Evolutionary conservation across 2,329 filamentous ascomycete genomes (phyloP), one percentile per base, ranked within the genome.

Genomic region (Ploettnerulaceae sp.): DNA sequence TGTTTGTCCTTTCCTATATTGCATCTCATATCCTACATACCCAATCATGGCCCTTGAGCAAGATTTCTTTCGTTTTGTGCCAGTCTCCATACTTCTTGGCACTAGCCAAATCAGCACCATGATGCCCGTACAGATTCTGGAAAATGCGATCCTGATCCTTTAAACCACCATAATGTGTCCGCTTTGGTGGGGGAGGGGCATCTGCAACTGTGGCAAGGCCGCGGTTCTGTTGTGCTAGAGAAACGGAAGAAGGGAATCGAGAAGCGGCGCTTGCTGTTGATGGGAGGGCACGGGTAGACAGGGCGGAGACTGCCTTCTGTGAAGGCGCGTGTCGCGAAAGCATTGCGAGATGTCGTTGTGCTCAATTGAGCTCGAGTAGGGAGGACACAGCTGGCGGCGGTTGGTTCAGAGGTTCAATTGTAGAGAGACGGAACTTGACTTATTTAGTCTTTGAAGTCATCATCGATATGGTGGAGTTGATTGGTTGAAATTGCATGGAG

Each of bases 61-160:
- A 70, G 48, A 98, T 98, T 69, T 98, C 93, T 79, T 98, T 98
- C 46, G 93, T 98, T 79, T 94, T 95, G 75, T 98, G 82, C 93
- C 93, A 98, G 70, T 97, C 93, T 61, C 93, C 93, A 77, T 95
- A 95, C 73, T 95, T 95, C 83, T 89, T 90, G 44, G 93, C 90
- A 65, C 82, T 89, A 75, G 93, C 91, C 60, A 98, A 73, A 68
- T 96, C 90, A 54, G 89, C 79, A 42, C 89, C 89, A 72, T 88
- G 89, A 66, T 93, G 89, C 63, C 89, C 84, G 73, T 98, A 98
- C 49, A 98, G 78, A 73, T 98, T 98, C 74, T 95, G 90, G 73
- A 98, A 98, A 71, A 98, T 98, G 63, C 93, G 84, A 73, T 98
- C 93, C 74, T 97, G 89, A 68, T 98, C 93, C 72, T 82, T 86